phyloP scores from a whole-genome alignment of 495 filamentous ascomycete species.

The Sordaria brevicollis region DNA sequence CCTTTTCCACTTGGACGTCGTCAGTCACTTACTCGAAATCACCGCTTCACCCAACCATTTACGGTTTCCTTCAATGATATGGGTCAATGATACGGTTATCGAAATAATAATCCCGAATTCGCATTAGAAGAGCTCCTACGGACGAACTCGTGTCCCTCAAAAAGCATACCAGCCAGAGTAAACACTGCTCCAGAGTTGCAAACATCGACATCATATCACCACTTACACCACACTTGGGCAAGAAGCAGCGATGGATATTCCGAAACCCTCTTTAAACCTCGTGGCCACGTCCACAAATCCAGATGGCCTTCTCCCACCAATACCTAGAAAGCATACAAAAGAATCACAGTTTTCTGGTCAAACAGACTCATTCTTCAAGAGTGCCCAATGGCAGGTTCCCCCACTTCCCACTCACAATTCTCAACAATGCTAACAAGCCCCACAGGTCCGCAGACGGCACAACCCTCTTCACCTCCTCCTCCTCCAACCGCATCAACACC shows the following conservation, averaged over 20 bases:
- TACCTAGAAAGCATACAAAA: background rate
- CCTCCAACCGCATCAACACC: conserved; percentile 55
- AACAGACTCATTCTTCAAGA: conserved; percentile 22
- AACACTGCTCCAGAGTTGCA: background rate
- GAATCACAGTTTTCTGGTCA: background rate
- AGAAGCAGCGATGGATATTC: conserved; percentile 4
- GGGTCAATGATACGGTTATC: background rate
- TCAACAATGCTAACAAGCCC: conserved; percentile 1
- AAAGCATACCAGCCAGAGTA: background rate
- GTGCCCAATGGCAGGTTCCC: conserved; percentile 21
- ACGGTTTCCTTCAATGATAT: background rate
- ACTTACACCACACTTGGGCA: background rate
- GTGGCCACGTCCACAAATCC: conserved; percentile 8
- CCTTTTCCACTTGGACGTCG: background rate
- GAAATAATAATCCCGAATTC: no score
- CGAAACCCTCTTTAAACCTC: conserved; percentile 15
- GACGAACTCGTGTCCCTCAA: no score
- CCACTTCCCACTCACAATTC: background rate
- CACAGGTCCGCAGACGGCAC: conserved; percentile 69
- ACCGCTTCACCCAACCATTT: background rate
- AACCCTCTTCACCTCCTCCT: conserved; percentile 62
- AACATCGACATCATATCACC: background rate
- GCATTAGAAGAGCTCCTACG: background rate
- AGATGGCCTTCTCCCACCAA: conserved; percentile 3
- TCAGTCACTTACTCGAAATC: background rate